A percentile compares a stretch with the other conserved stretches of the same genome.
Conservation (phyloP, 257 asterid species). For the Solanum piurae region DNA sequence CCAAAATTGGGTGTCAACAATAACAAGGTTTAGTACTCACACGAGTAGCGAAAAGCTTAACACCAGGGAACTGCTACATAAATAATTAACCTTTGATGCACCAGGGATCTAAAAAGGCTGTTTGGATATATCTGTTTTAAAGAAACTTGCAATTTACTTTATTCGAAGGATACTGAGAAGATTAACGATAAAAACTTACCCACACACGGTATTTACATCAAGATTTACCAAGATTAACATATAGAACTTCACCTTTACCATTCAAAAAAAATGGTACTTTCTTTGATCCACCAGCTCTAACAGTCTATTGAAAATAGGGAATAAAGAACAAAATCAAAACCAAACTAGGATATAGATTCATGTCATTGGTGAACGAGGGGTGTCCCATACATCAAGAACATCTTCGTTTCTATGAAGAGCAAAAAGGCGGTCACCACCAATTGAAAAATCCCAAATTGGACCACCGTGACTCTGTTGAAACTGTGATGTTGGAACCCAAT, state of each 20-base stretch:
- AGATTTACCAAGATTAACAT: neutral
- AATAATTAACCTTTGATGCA: neutral
- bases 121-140: neutral
- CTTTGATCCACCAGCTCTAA: neutral
- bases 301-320: neutral
- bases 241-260: conserved; percentile 1
- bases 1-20: too few relatives aligned
- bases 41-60: too few relatives aligned
- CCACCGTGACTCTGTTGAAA: conserved; percentile 55
- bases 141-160: neutral
- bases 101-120: neutral
- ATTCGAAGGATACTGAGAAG: neutral
- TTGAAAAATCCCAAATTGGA: conserved; percentile 81
- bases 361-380: conserved; percentile 28
- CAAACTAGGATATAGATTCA: neutral
- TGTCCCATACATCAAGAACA: conserved; percentile 71
- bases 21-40: too few relatives aligned
- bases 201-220: neutral
- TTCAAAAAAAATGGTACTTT: neutral
- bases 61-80: neutral
- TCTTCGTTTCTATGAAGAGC: conserved; percentile 75
- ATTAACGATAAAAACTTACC: neutral
- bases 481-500: conserved; percentile 65
- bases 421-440: conserved; percentile 69
- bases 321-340: neutral